These are phyloP conservation scores for Monosporascus sp. DNA, from an alignment of 2,329 filamentous ascomycete genomes.

Conservation along the genomic window DNA sequence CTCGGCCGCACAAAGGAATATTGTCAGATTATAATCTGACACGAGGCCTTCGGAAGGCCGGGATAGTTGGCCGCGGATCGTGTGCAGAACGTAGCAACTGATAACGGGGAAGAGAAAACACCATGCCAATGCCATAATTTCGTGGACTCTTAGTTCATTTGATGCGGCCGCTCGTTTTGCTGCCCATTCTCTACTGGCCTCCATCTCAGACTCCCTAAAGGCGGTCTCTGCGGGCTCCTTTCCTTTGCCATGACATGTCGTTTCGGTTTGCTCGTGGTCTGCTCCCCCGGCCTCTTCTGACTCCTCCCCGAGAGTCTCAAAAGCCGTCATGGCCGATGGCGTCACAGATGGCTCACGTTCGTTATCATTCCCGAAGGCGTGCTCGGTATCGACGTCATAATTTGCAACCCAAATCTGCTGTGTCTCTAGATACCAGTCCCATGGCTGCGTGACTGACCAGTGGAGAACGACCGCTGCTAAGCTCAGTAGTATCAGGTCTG, in stretches of 20 bases:
- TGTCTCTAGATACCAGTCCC: conserved; percentile 74
- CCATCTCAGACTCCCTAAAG: conserved; percentile 9
- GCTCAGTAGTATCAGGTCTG: conserved; percentile 75
- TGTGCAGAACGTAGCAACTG: conserved; percentile 79
- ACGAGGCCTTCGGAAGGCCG: conserved; percentile 80
- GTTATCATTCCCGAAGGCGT: conserved; percentile 41
- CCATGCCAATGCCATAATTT: conserved; percentile 66
- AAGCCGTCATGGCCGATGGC: conserved; percentile 16
- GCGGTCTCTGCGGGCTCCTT: not conserved
- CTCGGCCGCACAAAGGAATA: conserved; percentile 85
- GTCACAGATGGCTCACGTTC: conserved; percentile 29
- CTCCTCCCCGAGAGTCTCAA: conserved; percentile 43
- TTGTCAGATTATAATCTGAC: conserved; percentile 86
- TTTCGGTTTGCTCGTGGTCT: conserved; percentile 1
- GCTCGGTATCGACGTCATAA: conserved; percentile 39
- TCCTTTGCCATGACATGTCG: not conserved
- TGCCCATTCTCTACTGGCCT: conserved; percentile 15
- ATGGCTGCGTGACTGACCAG: conserved; percentile 86
- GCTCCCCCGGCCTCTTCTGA: conserved; percentile 18
- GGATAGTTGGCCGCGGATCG: conserved; percentile 74
- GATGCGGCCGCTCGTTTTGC: conserved; percentile 36
- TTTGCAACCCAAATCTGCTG: conserved; percentile 52
- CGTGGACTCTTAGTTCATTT: conserved; percentile 67
- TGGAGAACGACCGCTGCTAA: conserved; percentile 83
- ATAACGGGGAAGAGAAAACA: conserved; percentile 76